These are phyloP conservation scores for Phaeodactylum tricornutum DNA, from an alignment of 108 stramenopile genomes.

Conservation along the genomic window DNA sequence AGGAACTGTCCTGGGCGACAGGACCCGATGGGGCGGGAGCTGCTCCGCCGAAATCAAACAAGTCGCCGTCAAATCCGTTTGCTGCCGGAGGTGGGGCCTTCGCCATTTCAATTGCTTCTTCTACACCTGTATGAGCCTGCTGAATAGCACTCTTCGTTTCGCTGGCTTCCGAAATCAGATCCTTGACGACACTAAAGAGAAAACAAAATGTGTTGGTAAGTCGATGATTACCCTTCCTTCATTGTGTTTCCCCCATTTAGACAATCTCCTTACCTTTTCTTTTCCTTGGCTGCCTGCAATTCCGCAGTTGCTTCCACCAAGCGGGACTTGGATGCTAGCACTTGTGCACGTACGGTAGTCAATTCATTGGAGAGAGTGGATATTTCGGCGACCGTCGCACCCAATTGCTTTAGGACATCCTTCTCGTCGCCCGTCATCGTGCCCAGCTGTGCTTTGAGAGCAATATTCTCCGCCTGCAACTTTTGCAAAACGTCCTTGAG, in stretches of 20 bases:
- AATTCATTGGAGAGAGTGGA: slow-evolving; percentile 41
- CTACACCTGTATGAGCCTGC: slow-evolving; percentile 9
- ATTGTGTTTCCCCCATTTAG: too few relatives aligned
- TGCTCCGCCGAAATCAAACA: slow-evolving; percentile 22
- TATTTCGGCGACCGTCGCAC: slow-evolving; percentile 47
- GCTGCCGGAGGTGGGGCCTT: slow-evolving; percentile 7
- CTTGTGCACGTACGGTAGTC: slow-evolving; percentile 42
- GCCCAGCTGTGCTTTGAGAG: slow-evolving; percentile 68
- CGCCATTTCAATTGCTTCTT: slow-evolving; percentile 10
- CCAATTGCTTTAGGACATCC: slow-evolving; percentile 53
- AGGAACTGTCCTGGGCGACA: not conserved
- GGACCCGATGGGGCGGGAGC: not conserved
- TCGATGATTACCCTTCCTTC: too few relatives aligned
- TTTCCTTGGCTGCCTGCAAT: slow-evolving; percentile 62
- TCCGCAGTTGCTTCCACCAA: slow-evolving; percentile 59
- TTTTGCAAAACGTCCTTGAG: slow-evolving; percentile 58
- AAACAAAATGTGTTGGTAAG: too few relatives aligned
- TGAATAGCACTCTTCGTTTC: slow-evolving; percentile 42
- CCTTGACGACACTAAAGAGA: slow-evolving; percentile 35
- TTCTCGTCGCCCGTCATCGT: slow-evolving; percentile 66
- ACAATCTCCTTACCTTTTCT: slow-evolving; percentile 46
- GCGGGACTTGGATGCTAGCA: slow-evolving; percentile 46
- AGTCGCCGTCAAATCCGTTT: slow-evolving; percentile 22
- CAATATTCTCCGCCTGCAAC: slow-evolving; percentile 71
- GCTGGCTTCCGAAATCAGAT: slow-evolving; percentile 53